Percentiles rank a stretch among this genome's conserved stretches.
These are phyloP conservation scores for Herpetospermum pedunculosum DNA, from an alignment of 306 rosid genomes.

Conservation along the genomic window DNA sequence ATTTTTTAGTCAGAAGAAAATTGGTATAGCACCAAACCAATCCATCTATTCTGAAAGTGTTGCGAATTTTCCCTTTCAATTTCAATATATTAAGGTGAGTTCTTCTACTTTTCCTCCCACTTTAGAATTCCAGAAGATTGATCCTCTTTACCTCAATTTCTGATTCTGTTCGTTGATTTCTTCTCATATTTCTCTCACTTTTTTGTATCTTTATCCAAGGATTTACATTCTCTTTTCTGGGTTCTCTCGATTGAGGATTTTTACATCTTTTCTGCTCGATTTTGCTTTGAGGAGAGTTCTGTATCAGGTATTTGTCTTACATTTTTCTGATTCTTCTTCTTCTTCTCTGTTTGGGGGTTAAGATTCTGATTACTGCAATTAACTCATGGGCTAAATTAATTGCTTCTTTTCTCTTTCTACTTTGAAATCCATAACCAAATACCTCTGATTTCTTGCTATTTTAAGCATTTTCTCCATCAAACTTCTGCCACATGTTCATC, in stretches of 20 bases:
- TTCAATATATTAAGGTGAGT: not conserved
- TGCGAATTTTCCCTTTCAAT: not conserved
- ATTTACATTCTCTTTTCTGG: not conserved
- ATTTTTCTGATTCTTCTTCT: not conserved
- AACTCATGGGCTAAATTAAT: not conserved
- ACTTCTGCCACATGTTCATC: not conserved
- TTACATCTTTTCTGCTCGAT: not conserved
- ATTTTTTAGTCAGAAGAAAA: not conserved
- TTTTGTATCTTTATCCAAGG: not conserved
- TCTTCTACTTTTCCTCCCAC: constrained; percentile 1
- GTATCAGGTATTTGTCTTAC: not conserved
- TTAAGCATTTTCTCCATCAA: not conserved
- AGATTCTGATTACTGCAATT: not conserved
- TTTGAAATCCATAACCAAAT: not conserved
- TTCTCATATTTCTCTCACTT: not conserved
- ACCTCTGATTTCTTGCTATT: not conserved
- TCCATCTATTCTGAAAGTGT: not conserved
- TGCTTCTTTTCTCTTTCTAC: not conserved
- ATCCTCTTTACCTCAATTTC: not conserved
- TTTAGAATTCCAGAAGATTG: constrained; percentile 3
- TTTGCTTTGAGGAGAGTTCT: not conserved
- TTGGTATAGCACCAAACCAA: not conserved
- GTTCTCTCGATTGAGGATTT: not conserved
- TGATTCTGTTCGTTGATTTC: not conserved
- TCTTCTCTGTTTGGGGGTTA: not conserved